Conservation (phyloP, 441 rosid species). For the Croton setiger region DNA sequence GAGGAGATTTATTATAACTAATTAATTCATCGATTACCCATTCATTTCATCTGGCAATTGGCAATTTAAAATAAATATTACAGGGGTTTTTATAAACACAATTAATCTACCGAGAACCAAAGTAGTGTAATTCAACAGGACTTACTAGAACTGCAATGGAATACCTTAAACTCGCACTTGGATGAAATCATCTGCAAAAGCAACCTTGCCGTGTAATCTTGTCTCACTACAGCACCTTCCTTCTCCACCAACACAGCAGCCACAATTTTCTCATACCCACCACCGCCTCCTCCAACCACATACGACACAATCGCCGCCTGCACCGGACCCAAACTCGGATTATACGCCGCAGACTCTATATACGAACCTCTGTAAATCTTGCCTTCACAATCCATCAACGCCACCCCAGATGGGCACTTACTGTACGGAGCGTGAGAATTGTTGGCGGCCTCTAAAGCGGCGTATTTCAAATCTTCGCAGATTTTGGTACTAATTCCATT, state of each 20-base stretch:
- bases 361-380: constrained; percentile 75
- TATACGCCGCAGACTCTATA: constrained; percentile 89
- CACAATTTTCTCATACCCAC: constrained; percentile 66
- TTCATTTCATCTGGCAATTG: background rate
- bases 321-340: constrained; percentile 84
- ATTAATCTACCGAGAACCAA: background rate
- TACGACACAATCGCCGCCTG: constrained; percentile 89
- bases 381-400: constrained; percentile 69
- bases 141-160: constrained; percentile 30
- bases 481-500: background rate
- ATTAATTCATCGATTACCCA: background rate
- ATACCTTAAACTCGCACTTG: constrained; percentile 43
- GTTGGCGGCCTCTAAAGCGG: constrained; percentile 73
- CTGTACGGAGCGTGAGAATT: constrained; percentile 85
- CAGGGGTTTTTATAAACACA: background rate
- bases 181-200: constrained; percentile 50
- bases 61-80: constrained; percentile 1
- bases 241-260: constrained; percentile 65
- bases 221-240: constrained; percentile 39
- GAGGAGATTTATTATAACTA: background rate
- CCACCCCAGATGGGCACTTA: constrained; percentile 78
- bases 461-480: constrained; percentile 24
- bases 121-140: background rate
- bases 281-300: constrained; percentile 56
- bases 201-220: constrained; percentile 49